phyloP scores from a whole-genome alignment of 192 early-diverging fungal species.

The Rhizophagus sp. region DNA sequence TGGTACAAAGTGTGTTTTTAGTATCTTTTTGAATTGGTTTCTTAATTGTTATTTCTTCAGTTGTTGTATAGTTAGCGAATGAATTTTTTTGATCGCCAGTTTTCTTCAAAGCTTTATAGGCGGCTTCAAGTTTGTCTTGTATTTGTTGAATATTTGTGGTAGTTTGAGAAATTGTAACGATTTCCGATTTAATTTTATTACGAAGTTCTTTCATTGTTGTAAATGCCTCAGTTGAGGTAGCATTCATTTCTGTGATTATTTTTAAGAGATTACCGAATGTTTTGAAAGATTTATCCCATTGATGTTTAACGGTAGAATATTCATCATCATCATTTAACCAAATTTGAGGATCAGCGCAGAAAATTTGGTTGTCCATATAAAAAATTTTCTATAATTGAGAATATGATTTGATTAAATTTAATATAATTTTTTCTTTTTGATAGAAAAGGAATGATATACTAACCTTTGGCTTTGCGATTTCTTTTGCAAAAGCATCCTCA shows the following conservation, averaged over 20 bases:
- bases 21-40: background rate
- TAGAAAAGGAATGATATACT: background rate
- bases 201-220: background rate
- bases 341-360: constrained; percentile 4
- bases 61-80: constrained; percentile 19
- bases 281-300: constrained; percentile 1
- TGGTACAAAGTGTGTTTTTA: constrained; percentile 1
- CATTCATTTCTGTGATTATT: background rate
- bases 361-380: constrained; percentile 6
- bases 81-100: background rate
- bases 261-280: background rate
- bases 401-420: background rate
- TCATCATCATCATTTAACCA: constrained; percentile 6
- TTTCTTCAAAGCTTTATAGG: background rate
- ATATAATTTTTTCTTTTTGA: no score
- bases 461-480: constrained; percentile 18
- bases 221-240: constrained; percentile 7
- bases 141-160: background rate
- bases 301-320: background rate
- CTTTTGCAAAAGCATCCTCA: background rate
- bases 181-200: constrained; percentile 1
- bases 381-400: background rate
- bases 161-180: background rate
- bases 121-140: background rate
- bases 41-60: background rate